Percentiles rank a stretch among this genome's conserved stretches.
Evolutionary conservation across 345 rosid genomes (phyloP).

Genomic region (Eucalyptus melliodora): DNA sequence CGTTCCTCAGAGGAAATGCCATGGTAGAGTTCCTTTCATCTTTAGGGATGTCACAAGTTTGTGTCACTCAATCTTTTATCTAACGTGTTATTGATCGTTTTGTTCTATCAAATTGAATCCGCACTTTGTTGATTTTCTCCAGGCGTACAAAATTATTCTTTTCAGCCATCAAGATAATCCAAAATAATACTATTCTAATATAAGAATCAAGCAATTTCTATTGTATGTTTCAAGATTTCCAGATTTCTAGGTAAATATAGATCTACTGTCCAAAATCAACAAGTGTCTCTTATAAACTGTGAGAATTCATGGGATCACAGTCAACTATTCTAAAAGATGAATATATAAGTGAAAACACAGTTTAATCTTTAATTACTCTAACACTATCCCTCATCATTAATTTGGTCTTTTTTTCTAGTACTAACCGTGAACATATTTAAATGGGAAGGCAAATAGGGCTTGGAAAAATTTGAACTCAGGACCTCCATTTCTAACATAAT

Average conservation of each 20-base stretch:
- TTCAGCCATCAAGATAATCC: neutral
- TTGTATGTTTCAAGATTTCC: neutral
- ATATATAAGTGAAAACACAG: fast-evolving
- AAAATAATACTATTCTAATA: neutral
- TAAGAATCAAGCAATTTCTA: neutral
- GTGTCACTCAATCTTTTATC: neutral
- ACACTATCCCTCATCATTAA: no score
- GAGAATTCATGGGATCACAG: no score
- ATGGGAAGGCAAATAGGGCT: no score
- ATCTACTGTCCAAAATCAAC: neutral
- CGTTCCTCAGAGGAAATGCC: neutral
- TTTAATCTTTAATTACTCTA: no score
- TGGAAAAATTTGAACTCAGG: no score
- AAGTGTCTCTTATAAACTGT: no score
- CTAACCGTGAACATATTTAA: no score
- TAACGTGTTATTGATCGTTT: neutral
- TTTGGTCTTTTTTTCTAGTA: no score
- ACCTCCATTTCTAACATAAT: no score
- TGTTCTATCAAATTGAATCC: neutral
- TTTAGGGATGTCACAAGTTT: neutral
- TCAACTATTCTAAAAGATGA: fast-evolving
- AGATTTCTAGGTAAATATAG: neutral
- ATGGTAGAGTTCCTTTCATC: neutral
- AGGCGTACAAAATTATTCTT: neutral
- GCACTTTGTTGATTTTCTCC: neutral